These are phyloP conservation scores for Iris pallida DNA, from an alignment of 116 monocot genomes.

Conservation along the genomic window DNA sequence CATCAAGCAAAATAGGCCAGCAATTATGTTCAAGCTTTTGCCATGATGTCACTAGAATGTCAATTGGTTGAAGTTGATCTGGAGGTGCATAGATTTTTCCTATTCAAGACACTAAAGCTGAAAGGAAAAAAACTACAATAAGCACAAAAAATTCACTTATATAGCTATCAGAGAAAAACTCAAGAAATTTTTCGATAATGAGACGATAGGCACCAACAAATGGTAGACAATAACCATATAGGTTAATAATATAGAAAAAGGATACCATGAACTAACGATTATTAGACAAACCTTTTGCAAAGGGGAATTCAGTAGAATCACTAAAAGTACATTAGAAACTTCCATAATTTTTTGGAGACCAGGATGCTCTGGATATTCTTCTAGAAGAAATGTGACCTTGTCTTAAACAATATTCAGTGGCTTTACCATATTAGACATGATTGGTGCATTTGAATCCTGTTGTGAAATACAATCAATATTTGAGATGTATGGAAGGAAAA, in stretches of 20 bases:
- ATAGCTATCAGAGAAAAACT: slow-evolving; percentile 55
- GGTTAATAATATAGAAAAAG: not conserved
- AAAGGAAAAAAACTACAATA: not conserved
- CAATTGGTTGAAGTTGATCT: slow-evolving; percentile 60
- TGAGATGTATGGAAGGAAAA: no score
- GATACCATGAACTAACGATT: no score
- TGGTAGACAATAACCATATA: slow-evolving; percentile 4
- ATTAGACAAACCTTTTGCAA: slow-evolving; percentile 59
- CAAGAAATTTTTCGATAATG: slow-evolving; percentile 54
- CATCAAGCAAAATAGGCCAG: no score
- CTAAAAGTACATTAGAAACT: slow-evolving; percentile 41
- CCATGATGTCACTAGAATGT: slow-evolving; percentile 34
- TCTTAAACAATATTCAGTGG: slow-evolving; percentile 36
- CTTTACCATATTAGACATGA: no score
- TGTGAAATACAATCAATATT: no score
- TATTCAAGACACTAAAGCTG: not conserved
- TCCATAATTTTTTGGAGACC: slow-evolving; percentile 66
- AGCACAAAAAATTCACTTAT: slow-evolving; percentile 2
- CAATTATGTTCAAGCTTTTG: no score
- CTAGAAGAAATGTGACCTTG: slow-evolving; percentile 32
- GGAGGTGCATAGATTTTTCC: slow-evolving; percentile 10
- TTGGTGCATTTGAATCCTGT: no score
- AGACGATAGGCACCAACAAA: slow-evolving; percentile 15
- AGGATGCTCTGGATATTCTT: slow-evolving; percentile 86
- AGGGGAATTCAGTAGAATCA: slow-evolving; percentile 41